A percentile compares a stretch with the other conserved stretches of the same genome.
Evolutionary conservation across 768 basidiomycete species (phyloP).

Genomic region (Coprinellus micaceus): DNA sequence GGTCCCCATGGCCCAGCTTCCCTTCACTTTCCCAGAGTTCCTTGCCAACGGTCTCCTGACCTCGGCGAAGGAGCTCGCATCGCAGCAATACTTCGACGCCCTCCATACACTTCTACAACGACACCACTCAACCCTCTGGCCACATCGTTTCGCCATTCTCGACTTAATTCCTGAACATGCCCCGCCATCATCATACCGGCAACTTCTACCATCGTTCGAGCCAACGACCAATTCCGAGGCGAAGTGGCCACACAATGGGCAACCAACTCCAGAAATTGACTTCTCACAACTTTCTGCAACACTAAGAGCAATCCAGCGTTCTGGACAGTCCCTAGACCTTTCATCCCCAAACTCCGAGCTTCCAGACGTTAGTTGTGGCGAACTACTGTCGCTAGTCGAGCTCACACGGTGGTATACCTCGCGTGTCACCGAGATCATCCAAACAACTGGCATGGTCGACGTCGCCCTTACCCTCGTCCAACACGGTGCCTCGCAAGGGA

Average conservation of each 20-base stretch:
- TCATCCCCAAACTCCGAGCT: slow-evolving; percentile 15
- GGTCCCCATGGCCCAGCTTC: slow-evolving; percentile 29
- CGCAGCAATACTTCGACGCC: slow-evolving; percentile 53
- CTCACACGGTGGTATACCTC: slow-evolving; percentile 73
- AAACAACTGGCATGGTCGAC: slow-evolving; percentile 71
- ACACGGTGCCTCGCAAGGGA: slow-evolving; percentile 77
- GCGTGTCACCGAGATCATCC: slow-evolving; percentile 60
- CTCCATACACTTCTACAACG: slow-evolving; percentile 55
- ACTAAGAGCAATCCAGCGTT: slow-evolving; percentile 35
- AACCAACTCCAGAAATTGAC: slow-evolving; percentile 55
- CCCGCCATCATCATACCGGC: slow-evolving; percentile 56
- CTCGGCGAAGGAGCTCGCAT: slow-evolving; percentile 64
- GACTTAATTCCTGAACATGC: slow-evolving; percentile 72
- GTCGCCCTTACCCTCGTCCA: slow-evolving; percentile 76
- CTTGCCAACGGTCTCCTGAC: slow-evolving; percentile 54
- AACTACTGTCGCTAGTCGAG: slow-evolving; percentile 43
- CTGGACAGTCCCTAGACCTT: slow-evolving; percentile 14
- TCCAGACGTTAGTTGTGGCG: not conserved
- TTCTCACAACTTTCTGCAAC: slow-evolving; percentile 53
- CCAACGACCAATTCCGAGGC: slow-evolving; percentile 42
- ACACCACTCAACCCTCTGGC: slow-evolving; percentile 59
- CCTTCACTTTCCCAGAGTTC: slow-evolving; percentile 58
- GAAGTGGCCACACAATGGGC: slow-evolving; percentile 17
- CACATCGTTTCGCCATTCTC: slow-evolving; percentile 65
- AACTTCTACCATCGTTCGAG: slow-evolving; percentile 64